Conservation (phyloP, 306 rosid genomes). For the Cicer bijugum region DNA sequence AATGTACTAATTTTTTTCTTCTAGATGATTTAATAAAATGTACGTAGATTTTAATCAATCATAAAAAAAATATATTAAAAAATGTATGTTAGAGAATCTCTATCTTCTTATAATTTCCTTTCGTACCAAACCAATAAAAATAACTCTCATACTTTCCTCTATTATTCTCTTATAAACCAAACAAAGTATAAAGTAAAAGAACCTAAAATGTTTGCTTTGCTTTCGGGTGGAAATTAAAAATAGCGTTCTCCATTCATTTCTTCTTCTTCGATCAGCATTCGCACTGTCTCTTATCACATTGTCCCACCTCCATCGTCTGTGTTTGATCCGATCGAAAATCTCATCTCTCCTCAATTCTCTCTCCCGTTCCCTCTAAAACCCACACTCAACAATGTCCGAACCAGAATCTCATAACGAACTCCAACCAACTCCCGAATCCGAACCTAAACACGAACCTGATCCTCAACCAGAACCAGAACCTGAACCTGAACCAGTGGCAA, state of each 20-base stretch:
- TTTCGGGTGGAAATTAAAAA: too few species aligned
- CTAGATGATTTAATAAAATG: too few species aligned
- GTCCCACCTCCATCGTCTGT: not conserved
- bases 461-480: not conserved
- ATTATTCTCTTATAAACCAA: too few species aligned
- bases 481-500: not conserved
- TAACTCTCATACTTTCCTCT: too few species aligned
- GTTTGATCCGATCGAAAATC: slow-evolving; percentile 15
- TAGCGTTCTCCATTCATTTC: not conserved
- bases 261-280: not conserved
- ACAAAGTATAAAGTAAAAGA: too few species aligned
- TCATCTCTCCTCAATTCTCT: not conserved
- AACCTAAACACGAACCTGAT: slow-evolving; percentile 5
- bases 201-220: too few species aligned
- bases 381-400: slow-evolving; percentile 42
- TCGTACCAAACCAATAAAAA: too few species aligned
- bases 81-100: too few species aligned
- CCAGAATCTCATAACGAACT: slow-evolving; percentile 40
- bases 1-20: too few species aligned
- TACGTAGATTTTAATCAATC: too few species aligned
- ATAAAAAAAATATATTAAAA: too few species aligned
- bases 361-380: slow-evolving; percentile 30
- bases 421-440: slow-evolving; percentile 30
- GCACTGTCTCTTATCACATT: slow-evolving; percentile 9
- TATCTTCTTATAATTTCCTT: too few species aligned